Conservation (phyloP, 176 grass and related monocot genomes). For the Rhynchospora pubera region DNA sequence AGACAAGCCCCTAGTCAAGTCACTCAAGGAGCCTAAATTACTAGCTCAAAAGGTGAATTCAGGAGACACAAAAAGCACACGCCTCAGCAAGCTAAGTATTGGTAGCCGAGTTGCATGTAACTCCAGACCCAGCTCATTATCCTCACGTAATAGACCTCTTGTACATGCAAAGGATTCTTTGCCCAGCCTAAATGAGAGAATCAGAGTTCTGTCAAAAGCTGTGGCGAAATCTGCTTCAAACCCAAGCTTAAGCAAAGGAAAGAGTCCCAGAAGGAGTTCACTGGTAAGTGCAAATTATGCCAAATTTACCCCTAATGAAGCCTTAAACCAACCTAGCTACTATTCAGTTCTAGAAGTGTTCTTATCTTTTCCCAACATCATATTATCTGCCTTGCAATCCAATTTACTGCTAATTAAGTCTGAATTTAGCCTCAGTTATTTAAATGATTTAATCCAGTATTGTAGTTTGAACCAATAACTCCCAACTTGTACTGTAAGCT, state of each 20-base stretch:
- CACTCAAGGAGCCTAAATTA: constrained; percentile 3
- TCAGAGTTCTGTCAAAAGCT: background rate
- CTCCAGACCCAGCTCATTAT: background rate
- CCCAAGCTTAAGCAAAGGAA: constrained; percentile 10
- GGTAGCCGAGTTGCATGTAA: constrained; percentile 1
- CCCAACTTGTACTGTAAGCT: background rate
- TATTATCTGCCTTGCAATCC: background rate
- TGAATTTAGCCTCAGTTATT: background rate
- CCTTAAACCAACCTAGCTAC: background rate
- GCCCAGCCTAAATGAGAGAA: background rate
- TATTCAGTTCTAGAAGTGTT: background rate
- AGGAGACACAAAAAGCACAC: background rate
- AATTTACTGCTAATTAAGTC: background rate
- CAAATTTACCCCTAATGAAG: background rate
- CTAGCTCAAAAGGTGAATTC: background rate
- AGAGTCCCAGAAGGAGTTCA: constrained; percentile 16
- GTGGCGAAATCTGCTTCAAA: background rate
- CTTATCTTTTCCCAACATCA: background rate
- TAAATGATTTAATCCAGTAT: background rate
- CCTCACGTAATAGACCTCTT: constrained; percentile 8
- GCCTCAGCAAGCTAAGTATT: background rate
- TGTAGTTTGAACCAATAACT: background rate
- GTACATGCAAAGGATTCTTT: constrained; percentile 12
- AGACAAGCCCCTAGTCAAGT: background rate
- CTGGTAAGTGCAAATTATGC: constrained; percentile 10